phyloP scores from a whole-genome alignment of 768 basidiomycete species.

The Podaxis sp. region DNA sequence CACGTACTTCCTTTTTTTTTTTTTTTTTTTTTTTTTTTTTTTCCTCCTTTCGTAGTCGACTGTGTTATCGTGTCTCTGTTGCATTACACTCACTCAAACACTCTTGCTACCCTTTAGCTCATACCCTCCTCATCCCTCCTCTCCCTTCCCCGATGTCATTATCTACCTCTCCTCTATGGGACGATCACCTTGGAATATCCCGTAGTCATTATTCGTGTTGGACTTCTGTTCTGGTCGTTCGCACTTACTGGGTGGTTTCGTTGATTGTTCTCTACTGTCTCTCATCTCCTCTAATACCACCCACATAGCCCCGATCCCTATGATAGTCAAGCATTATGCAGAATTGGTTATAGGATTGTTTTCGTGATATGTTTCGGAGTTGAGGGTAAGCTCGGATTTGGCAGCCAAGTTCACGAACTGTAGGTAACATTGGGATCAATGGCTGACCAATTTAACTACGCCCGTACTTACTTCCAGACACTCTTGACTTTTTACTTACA shows the following conservation, averaged over 20 bases:
- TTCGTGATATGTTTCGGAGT: neutral
- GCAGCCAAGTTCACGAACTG: no score
- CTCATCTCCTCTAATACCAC: neutral
- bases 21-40: neutral
- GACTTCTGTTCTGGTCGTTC: neutral
- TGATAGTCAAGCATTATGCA: conserved; percentile 12
- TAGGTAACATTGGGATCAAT: no score
- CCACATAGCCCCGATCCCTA: neutral
- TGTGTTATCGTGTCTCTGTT: conserved; percentile 9
- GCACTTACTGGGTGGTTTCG: neutral
- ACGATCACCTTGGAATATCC: neutral
- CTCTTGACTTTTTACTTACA: no score
- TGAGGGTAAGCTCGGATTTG: no score
- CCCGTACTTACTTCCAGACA: no score
- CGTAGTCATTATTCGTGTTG: neutral
- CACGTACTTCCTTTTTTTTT: neutral
- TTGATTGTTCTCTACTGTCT: neutral
- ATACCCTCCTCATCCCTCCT: neutral
- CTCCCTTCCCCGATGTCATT: neutral
- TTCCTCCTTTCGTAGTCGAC: conserved; percentile 6
- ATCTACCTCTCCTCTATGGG: neutral
- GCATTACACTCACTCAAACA: conserved; percentile 3
- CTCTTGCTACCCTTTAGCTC: neutral
- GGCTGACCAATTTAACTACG: no score
- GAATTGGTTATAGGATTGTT: conserved; percentile 8